Evolutionary conservation across 345 rosid species (phyloP).

Genomic region (Dipteronia sinensis): DNA sequence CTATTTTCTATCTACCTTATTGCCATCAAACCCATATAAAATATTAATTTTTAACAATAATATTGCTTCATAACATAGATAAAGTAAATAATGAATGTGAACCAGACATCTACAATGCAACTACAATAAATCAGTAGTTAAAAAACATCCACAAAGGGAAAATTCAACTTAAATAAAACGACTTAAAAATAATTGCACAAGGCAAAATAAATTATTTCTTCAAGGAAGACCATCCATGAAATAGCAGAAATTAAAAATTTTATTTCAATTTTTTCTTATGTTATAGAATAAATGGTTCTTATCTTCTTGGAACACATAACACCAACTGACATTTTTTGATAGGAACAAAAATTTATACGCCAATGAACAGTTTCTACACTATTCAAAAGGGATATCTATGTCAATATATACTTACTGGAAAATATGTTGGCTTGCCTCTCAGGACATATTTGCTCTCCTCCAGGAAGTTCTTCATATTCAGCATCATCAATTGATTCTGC

Average conservation of each 20-base stretch:
- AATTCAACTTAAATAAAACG: conserved; percentile 2
- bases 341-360: neutral
- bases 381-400: neutral
- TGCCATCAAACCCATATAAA: no score
- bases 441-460: conserved; percentile 88
- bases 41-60: neutral
- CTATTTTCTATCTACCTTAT: no score
- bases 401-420: conserved; percentile 63
- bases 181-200: neutral
- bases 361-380: conserved; percentile 6
- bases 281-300: neutral
- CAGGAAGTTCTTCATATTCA: conserved; percentile 92
- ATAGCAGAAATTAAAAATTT: neutral
- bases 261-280: conserved; percentile 1
- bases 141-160: neutral
- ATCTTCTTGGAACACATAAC: conserved; percentile 9
- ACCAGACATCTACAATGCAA: neutral
- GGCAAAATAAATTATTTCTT: neutral
- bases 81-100: conserved; percentile 3
- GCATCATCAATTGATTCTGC: conserved; percentile 57
- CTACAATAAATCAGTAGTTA: neutral
- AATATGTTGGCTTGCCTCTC: conserved; percentile 75
- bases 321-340: conserved; percentile 1
- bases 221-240: neutral
- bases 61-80: neutral